Conservation (phyloP, 2,329 filamentous ascomycete species). For the Talaromyces albobiverticillius region DNA sequence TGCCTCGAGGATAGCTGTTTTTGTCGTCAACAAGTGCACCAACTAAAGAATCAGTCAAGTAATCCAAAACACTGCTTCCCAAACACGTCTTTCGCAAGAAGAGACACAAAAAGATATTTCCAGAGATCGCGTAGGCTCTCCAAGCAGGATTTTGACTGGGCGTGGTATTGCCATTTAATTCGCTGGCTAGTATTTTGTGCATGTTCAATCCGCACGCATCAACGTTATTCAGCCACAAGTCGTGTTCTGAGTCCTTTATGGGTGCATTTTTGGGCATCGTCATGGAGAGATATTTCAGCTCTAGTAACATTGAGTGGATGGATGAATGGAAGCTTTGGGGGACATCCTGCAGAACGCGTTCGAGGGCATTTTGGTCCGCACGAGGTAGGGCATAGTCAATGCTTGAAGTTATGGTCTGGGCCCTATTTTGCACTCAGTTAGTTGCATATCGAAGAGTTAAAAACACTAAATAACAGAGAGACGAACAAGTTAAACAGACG, state of each 20-base stretch:
- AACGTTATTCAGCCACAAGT: not conserved
- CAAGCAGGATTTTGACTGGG: not conserved
- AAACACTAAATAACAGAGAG: not conserved
- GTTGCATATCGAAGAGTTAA: not conserved
- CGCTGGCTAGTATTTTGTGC: not conserved
- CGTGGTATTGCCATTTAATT: not conserved
- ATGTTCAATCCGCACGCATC: slow-evolving; percentile 4
- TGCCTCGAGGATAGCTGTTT: not conserved
- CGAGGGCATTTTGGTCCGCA: not conserved
- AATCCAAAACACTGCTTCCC: not conserved
- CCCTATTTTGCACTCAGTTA: not conserved
- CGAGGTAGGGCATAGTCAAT: not conserved
- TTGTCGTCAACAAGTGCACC: not conserved
- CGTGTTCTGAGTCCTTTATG: not conserved
- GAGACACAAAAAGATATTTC: not conserved
- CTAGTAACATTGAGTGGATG: not conserved
- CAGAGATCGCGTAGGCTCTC: not conserved
- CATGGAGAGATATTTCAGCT: not conserved
- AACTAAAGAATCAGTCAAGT: not conserved
- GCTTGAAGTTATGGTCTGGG: not conserved
- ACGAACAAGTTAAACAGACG: slow-evolving; percentile 1
- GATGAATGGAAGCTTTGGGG: not conserved
- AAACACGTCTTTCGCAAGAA: not conserved
- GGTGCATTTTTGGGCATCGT: not conserved
- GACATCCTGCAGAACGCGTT: not conserved